phyloP scores from a whole-genome alignment of 1,284 basidiomycete species.

The Cutaneotrichosporon mucoides region DNA sequence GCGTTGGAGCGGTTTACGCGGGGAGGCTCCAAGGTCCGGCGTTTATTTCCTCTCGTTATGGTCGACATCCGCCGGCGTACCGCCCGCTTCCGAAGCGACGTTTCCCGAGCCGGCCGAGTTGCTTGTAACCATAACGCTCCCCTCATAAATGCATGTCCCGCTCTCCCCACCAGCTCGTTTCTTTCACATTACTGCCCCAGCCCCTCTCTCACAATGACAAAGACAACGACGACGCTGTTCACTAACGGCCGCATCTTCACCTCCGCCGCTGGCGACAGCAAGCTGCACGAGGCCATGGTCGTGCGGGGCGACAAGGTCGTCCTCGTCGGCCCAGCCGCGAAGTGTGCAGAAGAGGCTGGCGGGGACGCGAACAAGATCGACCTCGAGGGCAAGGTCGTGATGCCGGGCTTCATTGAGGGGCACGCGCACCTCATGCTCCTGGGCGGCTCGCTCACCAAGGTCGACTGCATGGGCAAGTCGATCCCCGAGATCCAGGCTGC shows the following conservation, averaged over 20 bases:
- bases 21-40: too few relatives aligned
- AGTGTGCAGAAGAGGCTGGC: neutral
- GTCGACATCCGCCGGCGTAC: too few relatives aligned
- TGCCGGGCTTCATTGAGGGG: conserved; percentile 35
- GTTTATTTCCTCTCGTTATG: too few relatives aligned
- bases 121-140: too few relatives aligned
- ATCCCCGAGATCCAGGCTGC: conserved; percentile 20
- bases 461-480: conserved; percentile 19
- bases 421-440: conserved; percentile 34
- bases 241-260: conserved; percentile 34
- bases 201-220: neutral
- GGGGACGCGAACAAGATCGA: conserved; percentile 9
- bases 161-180: too few relatives aligned
- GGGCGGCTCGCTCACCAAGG: conserved; percentile 24
- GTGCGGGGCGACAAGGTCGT: conserved; percentile 19
- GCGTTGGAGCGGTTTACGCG: too few relatives aligned
- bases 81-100: too few relatives aligned
- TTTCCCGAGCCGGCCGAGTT: too few relatives aligned
- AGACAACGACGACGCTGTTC: conserved; percentile 11
- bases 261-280: conserved; percentile 12
- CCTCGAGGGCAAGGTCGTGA: conserved; percentile 22
- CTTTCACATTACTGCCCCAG: too few relatives aligned
- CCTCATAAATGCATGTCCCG: too few relatives aligned
- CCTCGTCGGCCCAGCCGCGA: conserved; percentile 15
- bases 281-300: conserved; percentile 26